Percentiles rank a stretch among this genome's conserved stretches.
phyloP scores from a whole-genome alignment of 768 basidiomycete species.

The Neoboletus subvelutipes region DNA sequence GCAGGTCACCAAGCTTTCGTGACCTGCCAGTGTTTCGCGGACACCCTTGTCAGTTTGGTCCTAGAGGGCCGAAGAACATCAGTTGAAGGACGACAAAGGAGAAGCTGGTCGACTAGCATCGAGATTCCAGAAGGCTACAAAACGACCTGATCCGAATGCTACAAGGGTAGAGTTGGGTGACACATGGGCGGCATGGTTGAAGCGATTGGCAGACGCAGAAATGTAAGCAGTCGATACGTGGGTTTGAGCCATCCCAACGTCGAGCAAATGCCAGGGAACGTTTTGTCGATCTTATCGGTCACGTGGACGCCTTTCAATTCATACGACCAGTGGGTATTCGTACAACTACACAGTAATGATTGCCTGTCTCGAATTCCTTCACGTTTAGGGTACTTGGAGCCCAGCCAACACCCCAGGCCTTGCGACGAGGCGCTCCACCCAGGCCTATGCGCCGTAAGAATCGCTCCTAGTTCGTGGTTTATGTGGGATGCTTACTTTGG shows the following conservation, averaged over 20 bases:
- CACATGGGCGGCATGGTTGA: slow-evolving; percentile 38
- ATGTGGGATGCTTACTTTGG: slow-evolving; percentile 43
- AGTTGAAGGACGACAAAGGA: not conserved
- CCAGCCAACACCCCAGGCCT: slow-evolving; percentile 28
- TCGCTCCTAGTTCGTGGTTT: not conserved
- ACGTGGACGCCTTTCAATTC: slow-evolving; percentile 7
- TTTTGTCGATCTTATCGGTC: slow-evolving; percentile 16
- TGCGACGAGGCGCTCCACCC: slow-evolving; percentile 28
- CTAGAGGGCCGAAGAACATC: slow-evolving; percentile 34
- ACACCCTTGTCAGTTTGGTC: slow-evolving; percentile 53
- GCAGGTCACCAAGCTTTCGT: slow-evolving; percentile 71
- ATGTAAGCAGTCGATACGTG: slow-evolving; percentile 39
- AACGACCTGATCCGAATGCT: slow-evolving; percentile 57
- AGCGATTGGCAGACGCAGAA: slow-evolving; percentile 49
- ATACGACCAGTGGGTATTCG: not conserved
- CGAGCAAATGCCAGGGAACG: not conserved
- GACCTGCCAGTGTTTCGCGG: slow-evolving; percentile 69
- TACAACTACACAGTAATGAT: not conserved
- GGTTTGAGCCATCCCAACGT: slow-evolving; percentile 10
- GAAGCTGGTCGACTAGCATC: slow-evolving; percentile 36
- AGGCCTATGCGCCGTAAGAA: slow-evolving; percentile 19
- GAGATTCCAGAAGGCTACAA: slow-evolving; percentile 60
- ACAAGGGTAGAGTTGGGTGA: slow-evolving; percentile 37
- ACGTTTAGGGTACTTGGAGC: slow-evolving; percentile 16
- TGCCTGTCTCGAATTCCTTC: not conserved